Evolutionary conservation across 805 yeast species (phyloP).

Genomic region (Starmerella kuoi): DNA sequence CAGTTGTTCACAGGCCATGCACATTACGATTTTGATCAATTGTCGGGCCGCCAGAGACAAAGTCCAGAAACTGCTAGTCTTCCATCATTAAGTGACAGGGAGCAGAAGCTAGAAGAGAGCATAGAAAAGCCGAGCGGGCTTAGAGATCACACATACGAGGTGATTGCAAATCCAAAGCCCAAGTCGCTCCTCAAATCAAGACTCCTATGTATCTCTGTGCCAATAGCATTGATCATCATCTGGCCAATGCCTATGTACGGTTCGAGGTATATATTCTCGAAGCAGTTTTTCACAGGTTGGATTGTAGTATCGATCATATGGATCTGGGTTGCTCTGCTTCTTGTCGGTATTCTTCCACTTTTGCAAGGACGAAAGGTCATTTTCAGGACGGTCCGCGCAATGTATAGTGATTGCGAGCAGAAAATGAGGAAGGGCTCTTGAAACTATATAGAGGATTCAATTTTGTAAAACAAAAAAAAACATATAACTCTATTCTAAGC

Average conservation of each 20-base stretch:
- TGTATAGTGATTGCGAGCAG: no score
- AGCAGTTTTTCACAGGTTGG: constrained; percentile 78
- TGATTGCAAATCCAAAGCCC: background rate
- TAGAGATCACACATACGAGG: background rate
- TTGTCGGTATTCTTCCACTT: constrained; percentile 58
- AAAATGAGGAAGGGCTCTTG: no score
- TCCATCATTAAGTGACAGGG: no score
- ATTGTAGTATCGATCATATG: constrained; percentile 67
- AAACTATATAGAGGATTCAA: no score
- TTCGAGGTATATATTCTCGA: constrained; percentile 57
- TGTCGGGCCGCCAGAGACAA: constrained; percentile 44
- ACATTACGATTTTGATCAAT: constrained; percentile 56
- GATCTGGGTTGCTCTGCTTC: constrained; percentile 42
- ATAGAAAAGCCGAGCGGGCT: background rate
- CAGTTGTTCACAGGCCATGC: constrained; percentile 55
- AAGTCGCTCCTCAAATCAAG: constrained; percentile 52
- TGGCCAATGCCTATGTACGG: constrained; percentile 97
- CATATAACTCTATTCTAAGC: no score
- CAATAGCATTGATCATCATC: constrained; percentile 50
- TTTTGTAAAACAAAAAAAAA: no score
- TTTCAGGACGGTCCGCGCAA: constrained; percentile 52
- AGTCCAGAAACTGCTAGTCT: no score
- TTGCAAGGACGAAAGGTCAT: constrained; percentile 62
- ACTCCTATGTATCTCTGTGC: constrained; percentile 45
- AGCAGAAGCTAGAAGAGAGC: background rate